These are phyloP conservation scores for Sedum album DNA, from an alignment of 164 flowering plant species.

Conservation along the genomic window DNA sequence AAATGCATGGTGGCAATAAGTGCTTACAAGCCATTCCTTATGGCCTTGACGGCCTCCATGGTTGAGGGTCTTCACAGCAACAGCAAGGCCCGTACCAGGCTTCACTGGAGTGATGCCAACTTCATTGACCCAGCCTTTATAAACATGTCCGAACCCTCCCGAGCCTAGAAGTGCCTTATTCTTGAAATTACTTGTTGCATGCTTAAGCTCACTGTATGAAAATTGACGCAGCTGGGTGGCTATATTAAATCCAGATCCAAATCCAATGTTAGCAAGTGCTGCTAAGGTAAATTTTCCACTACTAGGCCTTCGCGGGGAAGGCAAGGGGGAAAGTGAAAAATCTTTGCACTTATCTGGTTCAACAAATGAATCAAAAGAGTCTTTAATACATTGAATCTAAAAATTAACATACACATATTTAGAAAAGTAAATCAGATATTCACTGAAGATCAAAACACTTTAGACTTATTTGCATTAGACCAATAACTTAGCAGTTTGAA, in stretches of 20 bases:
- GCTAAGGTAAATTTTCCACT: too few species aligned
- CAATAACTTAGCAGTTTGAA: too few species aligned
- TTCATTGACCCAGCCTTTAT: slow-evolving; percentile 9
- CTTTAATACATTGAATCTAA: too few species aligned
- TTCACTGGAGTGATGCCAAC: not conserved
- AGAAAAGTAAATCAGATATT: too few species aligned
- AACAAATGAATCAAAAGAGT: too few species aligned
- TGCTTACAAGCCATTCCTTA: slow-evolving; percentile 10
- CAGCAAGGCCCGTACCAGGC: slow-evolving; percentile 8
- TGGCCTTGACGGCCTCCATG: slow-evolving; percentile 10
- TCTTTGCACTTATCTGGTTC: too few species aligned
- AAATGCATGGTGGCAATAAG: not conserved
- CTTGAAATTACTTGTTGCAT: slow-evolving; percentile 11
- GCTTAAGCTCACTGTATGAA: slow-evolving; percentile 2
- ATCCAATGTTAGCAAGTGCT: too few species aligned
- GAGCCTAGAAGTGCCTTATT: slow-evolving; percentile 3
- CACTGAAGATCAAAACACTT: too few species aligned
- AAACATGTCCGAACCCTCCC: slow-evolving; percentile 12
- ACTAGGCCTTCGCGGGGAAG: too few species aligned
- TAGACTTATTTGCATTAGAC: too few species aligned
- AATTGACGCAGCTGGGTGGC: not conserved
- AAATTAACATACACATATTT: too few species aligned
- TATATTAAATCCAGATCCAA: not conserved
- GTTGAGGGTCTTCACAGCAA: slow-evolving; percentile 10
- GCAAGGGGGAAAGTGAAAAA: too few species aligned